Conservation (phyloP, 805 yeast species). For the Yamadazyma olivae region DNA sequence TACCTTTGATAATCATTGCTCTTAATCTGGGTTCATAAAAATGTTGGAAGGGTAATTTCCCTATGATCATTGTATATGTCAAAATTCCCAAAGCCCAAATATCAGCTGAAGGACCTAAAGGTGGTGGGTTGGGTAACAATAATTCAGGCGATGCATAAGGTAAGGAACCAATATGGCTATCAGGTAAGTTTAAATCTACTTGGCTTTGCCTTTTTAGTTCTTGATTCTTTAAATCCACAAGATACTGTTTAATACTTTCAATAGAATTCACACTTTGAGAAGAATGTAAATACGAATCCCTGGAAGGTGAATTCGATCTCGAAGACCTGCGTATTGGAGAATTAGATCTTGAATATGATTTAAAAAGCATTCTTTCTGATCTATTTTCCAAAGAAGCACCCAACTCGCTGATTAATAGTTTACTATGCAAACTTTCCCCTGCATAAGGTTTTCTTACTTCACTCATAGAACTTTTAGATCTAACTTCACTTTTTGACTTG, state of each 20-base stretch:
- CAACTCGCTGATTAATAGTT: slow-evolving; percentile 9
- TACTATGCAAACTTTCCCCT: slow-evolving; percentile 24
- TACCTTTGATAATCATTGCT: slow-evolving; percentile 67
- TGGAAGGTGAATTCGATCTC: slow-evolving; percentile 4
- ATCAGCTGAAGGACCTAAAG: slow-evolving; percentile 69
- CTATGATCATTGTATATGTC: slow-evolving; percentile 67
- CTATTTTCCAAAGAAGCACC: slow-evolving; percentile 6
- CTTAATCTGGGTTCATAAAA: slow-evolving; percentile 78
- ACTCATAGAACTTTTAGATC: slow-evolving; percentile 18
- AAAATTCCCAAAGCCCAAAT: slow-evolving; percentile 90
- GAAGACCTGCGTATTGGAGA: slow-evolving; percentile 9
- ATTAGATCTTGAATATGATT: slow-evolving; percentile 12
- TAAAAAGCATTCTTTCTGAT: slow-evolving; percentile 7
- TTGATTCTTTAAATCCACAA: slow-evolving; percentile 13
- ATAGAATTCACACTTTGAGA: slow-evolving; percentile 8
- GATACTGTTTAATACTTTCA: slow-evolving; percentile 13
- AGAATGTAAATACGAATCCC: slow-evolving; percentile 5
- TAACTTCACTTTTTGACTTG: slow-evolving; percentile 11
- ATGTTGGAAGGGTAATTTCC: slow-evolving; percentile 80
- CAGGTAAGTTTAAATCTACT: slow-evolving; percentile 48
- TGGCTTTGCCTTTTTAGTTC: slow-evolving; percentile 15
- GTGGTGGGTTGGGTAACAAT: slow-evolving; percentile 57
- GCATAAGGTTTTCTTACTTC: slow-evolving; percentile 31
- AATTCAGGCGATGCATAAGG: slow-evolving; percentile 94
- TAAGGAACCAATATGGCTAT: slow-evolving; percentile 77